Base-by-base conservation (phyloP, 768 basidiomycete species). In the Rhizopogon vulgaris region DNA sequence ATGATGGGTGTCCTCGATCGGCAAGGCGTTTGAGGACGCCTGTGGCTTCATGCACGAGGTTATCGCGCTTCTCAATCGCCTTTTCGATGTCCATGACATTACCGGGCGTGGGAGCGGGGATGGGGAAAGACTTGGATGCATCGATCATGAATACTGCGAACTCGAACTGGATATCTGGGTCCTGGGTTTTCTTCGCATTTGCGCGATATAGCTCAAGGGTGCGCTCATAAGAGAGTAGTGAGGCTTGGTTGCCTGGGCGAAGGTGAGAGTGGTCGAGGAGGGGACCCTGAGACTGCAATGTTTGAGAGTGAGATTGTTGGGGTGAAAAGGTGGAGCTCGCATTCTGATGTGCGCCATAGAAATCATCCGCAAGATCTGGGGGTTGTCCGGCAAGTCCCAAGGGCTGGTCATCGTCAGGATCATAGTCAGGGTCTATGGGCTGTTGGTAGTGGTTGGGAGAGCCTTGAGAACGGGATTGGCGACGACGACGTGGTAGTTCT, bases 131-230 rank as follows among this genome's bases (percentile, higher is more conserved):
- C 70, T 95, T 96, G 45, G 93, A 90, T 45, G 94, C 92, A 63
- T 97, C 96, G 64, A 99, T 88, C 89, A 97, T 94, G 78, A 98
- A 97, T 8, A 94, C 91, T 38, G 95, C 92, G 60, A 99, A 97
- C 67, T 99, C 96, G 75, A 94, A 98, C 66, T 95, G 94, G 51
- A 97, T 74, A 62, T 97, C 92, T 0, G 95, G 94, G 68, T 98
- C 93, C 72, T 96, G 93, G 0, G 94, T 96, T 73, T 98, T 98
- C 74, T 95, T 96, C 30, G 95, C 96, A 69, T 99, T 99, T 40
- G 87, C 84, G 42, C 96, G 89, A 74, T 99, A 99, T 56, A 96
- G 84, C 69, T 97, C 94, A 54, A 99, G 84, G 2, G 96, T 98
- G 53, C 90, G 90, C 69, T 94, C 93, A 68, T 97, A 90, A 0